Percentiles rank a stretch among this genome's conserved stretches.
phyloP scores from a whole-genome alignment of 441 rosid species.

The Theobroma grandiflorum region DNA sequence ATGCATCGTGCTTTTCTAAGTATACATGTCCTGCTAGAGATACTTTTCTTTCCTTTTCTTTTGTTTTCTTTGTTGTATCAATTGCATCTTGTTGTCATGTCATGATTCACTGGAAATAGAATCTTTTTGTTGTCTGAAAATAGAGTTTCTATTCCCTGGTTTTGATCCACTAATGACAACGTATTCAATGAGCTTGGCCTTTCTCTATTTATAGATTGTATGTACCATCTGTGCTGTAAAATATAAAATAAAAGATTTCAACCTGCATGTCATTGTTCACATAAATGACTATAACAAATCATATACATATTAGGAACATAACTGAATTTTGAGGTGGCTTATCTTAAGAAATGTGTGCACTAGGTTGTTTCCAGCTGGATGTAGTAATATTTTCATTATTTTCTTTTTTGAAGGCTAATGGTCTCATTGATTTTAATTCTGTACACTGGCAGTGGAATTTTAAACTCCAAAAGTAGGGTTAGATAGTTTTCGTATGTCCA shows the following conservation, averaged over 20 bases:
- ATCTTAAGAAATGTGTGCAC: not conserved
- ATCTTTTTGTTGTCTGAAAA: not conserved
- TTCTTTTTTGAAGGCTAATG: too few relatives aligned
- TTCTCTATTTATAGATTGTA: constrained; percentile 1
- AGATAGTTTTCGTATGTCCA: not conserved
- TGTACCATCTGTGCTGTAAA: not conserved
- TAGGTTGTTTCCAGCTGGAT: too few relatives aligned
- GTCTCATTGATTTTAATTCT: too few relatives aligned
- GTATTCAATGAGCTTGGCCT: constrained; percentile 5
- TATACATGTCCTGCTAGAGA: constrained; percentile 46
- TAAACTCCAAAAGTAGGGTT: not conserved
- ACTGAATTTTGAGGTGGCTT: not conserved
- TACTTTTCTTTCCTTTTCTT: constrained; percentile 10
- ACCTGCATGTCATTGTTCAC: constrained; percentile 3
- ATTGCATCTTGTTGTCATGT: constrained; percentile 6
- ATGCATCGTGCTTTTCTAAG: constrained; percentile 98
- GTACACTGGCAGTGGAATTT: not conserved
- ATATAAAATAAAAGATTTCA: not conserved
- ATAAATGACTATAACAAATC: not conserved
- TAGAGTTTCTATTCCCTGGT: not conserved
- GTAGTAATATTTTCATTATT: too few relatives aligned
- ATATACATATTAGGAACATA: not conserved
- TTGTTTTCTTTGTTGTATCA: constrained; percentile 12
- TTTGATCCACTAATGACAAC: constrained; percentile 7
- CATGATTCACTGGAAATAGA: not conserved